Percentiles rank a stretch among this genome's conserved stretches.
phyloP scores from a whole-genome alignment of 2,329 filamentous ascomycete genomes.

The Didymella arachidicola region DNA sequence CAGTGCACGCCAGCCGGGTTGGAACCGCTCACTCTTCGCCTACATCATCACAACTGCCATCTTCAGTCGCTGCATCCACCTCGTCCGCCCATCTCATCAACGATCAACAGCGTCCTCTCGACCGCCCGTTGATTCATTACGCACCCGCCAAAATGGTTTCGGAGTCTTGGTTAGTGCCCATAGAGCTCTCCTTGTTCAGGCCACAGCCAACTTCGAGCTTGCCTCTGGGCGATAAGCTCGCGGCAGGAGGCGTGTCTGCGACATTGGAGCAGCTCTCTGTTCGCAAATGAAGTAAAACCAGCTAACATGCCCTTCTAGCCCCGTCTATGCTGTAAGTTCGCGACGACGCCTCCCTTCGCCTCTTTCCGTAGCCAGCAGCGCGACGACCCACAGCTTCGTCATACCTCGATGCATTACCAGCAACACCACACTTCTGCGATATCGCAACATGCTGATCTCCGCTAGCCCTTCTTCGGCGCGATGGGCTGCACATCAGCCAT shows the following conservation, averaged over 20 bases:
- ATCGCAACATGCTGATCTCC: conserved; percentile 32
- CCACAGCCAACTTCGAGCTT: conserved; percentile 49
- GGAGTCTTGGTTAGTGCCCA: conserved; percentile 78
- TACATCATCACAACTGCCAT: conserved; percentile 48
- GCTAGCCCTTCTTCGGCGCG: conserved; percentile 89
- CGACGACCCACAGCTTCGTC: conserved; percentile 23
- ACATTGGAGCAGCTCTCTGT: conserved; percentile 19
- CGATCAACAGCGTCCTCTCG: conserved; percentile 34
- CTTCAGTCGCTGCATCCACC: conserved; percentile 40
- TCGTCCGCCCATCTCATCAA: conserved; percentile 40
- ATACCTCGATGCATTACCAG: conserved; percentile 20
- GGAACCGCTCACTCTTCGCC: conserved; percentile 32
- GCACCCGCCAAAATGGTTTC: conserved; percentile 70
- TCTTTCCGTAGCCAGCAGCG: conserved; percentile 33
- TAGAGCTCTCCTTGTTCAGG: conserved; percentile 39
- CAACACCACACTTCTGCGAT: background rate
- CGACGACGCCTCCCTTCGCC: conserved; percentile 31
- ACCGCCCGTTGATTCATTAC: conserved; percentile 30
- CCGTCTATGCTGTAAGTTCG: conserved; percentile 96
- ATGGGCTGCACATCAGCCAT: conserved; percentile 96
- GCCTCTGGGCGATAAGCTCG: conserved; percentile 46
- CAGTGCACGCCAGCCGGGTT: conserved; percentile 6
- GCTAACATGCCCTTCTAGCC: conserved; percentile 65
- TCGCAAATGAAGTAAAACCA: conserved; percentile 21
- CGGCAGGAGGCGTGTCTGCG: conserved; percentile 34